phyloP scores from a whole-genome alignment of 2,329 filamentous ascomycete species.

The Hymenoscyphus fraxineus region DNA sequence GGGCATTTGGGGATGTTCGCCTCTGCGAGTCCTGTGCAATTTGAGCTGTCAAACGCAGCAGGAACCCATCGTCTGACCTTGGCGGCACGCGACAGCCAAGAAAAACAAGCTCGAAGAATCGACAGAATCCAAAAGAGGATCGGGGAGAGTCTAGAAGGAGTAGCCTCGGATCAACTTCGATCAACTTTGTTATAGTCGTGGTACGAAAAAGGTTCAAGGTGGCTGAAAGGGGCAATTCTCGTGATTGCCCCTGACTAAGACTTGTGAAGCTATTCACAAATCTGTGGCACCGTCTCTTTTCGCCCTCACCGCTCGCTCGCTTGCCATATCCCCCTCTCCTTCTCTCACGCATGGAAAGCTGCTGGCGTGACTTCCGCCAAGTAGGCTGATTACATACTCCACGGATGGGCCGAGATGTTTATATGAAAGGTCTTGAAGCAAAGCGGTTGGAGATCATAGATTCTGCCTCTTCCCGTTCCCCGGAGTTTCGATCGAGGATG shows the following conservation, averaged over 20 bases:
- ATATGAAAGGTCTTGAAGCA: background rate
- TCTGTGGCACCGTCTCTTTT: background rate
- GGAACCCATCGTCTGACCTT: constrained; percentile 4
- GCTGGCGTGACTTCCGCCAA: constrained; percentile 1
- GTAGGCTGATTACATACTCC: background rate
- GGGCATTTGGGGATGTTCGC: background rate
- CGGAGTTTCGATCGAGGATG: background rate
- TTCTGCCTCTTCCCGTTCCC: constrained; percentile 1
- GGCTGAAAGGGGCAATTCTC: background rate
- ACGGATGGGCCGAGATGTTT: background rate
- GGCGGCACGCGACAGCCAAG: constrained; percentile 5
- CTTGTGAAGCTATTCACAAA: constrained; percentile 9
- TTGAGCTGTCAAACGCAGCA: constrained; percentile 2
- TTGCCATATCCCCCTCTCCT: background rate
- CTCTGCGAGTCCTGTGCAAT: background rate
- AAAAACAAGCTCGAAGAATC: background rate
- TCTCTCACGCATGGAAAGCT: background rate
- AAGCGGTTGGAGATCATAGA: background rate
- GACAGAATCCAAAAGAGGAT: background rate
- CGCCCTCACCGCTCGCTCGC: background rate
- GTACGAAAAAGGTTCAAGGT: background rate
- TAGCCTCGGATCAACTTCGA: background rate
- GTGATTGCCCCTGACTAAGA: constrained; percentile 2
- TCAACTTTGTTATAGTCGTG: background rate
- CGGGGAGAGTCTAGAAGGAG: background rate